These are phyloP conservation scores for Fusarium armeniacum DNA, from an alignment of 2,329 filamentous ascomycete species.

Conservation along the genomic window DNA sequence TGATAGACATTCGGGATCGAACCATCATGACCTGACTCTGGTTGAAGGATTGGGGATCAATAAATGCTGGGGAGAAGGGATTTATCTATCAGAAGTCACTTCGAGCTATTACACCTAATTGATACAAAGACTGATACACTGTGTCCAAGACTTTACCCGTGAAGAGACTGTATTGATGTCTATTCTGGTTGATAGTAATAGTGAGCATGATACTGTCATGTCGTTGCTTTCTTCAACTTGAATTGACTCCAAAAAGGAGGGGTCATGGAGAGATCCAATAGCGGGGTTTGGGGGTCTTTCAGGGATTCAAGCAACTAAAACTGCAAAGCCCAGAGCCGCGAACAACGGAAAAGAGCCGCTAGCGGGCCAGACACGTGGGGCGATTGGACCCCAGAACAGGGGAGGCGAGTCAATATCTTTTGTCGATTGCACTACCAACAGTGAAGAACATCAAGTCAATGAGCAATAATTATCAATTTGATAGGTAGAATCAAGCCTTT, in stretches of 20 bases:
- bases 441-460: not conserved
- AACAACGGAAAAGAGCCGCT: constrained; percentile 26
- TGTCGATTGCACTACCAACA: not conserved
- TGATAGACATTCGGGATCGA: constrained; percentile 41
- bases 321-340: constrained; percentile 31
- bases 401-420: constrained; percentile 2
- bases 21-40: constrained; percentile 48
- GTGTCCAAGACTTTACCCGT: not conserved
- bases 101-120: not conserved
- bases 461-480: not conserved
- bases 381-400: constrained; percentile 34
- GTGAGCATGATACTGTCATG: not conserved
- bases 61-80: not conserved
- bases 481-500: not conserved
- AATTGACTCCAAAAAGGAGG: constrained; percentile 9
- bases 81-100: not conserved
- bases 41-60: constrained; percentile 22
- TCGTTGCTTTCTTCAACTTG: not conserved
- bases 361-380: constrained; percentile 38
- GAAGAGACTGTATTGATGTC: not conserved
- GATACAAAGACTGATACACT: not conserved
- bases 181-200: no score
- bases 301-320: not conserved
- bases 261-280: constrained; percentile 12
- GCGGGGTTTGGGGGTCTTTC: constrained; percentile 25